phyloP scores from a whole-genome alignment of 345 rosid species.

The Dimocarpus longan region DNA sequence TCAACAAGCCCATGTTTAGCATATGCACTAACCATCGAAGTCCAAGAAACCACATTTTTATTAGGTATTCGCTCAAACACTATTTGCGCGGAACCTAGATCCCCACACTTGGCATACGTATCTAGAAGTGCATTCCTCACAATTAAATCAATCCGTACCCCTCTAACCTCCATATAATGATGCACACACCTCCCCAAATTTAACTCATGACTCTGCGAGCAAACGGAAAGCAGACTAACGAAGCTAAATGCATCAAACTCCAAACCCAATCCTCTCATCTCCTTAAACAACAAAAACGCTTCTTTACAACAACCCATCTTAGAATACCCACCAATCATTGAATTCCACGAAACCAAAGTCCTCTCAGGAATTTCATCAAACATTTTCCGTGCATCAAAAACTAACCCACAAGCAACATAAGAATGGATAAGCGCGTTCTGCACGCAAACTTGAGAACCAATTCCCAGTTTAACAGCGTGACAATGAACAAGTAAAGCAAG shows the following conservation, averaged over 20 bases:
- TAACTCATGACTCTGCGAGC: slow-evolving; percentile 24
- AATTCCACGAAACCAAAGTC: slow-evolving; percentile 45
- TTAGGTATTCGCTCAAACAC: slow-evolving; percentile 33
- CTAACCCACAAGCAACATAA: slow-evolving; percentile 4
- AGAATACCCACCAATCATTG: slow-evolving; percentile 44
- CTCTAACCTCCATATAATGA: slow-evolving; percentile 32
- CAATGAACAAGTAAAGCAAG: slow-evolving; percentile 32
- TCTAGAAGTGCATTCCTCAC: slow-evolving; percentile 41
- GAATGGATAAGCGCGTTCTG: slow-evolving; percentile 27
- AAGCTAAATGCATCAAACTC: slow-evolving; percentile 36
- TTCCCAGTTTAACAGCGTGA: slow-evolving; percentile 32
- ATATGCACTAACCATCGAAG: slow-evolving; percentile 36
- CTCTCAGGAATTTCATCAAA: slow-evolving; percentile 39
- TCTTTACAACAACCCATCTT: slow-evolving; percentile 32
- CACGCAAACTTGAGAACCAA: slow-evolving; percentile 28
- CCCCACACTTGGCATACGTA: slow-evolving; percentile 37
- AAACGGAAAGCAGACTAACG: slow-evolving; percentile 30
- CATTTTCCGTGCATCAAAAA: slow-evolving; percentile 31
- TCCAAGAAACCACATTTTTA: slow-evolving; percentile 51
- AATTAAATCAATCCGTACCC: slow-evolving; percentile 33
- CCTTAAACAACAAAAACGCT: slow-evolving; percentile 33
- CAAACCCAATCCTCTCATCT: slow-evolving; percentile 32
- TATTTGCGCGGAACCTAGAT: slow-evolving; percentile 29
- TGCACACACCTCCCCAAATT: slow-evolving; percentile 37
- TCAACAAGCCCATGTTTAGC: slow-evolving; percentile 29